Conservation (phyloP, 352 stramenopile genomes). For the Chrysophaeum taylorii region DNA sequence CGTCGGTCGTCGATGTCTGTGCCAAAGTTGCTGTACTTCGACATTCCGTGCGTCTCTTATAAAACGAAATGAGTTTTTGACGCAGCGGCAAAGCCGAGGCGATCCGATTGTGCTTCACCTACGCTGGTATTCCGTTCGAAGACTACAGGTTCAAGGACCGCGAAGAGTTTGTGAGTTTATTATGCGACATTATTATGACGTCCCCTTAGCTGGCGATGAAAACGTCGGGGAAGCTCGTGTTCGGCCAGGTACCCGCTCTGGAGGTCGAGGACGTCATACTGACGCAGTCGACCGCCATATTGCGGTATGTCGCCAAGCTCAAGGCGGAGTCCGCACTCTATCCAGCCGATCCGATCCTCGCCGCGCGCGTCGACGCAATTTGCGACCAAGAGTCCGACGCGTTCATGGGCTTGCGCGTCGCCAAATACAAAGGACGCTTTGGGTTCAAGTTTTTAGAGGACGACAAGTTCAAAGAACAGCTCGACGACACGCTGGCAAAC, state of each 20-base stretch:
- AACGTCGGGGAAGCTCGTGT: neutral
- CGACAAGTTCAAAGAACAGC: neutral
- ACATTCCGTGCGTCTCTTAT: too few species aligned
- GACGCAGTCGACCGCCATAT: neutral
- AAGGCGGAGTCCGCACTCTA: neutral
- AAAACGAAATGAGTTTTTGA: too few species aligned
- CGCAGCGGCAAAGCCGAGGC: neutral
- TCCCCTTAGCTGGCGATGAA: neutral
- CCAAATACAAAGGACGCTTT: constrained; percentile 2
- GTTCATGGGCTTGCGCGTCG: neutral
- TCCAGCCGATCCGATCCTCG: neutral
- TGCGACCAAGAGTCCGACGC: constrained; percentile 6
- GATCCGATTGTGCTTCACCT: neutral
- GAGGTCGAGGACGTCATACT: neutral
- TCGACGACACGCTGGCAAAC: neutral
- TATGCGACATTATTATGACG: too few species aligned
- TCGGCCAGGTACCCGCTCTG: constrained; percentile 2
- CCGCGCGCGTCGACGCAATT: neutral
- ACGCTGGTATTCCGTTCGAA: neutral
- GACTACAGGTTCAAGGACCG: constrained; percentile 3
- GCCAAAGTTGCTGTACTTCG: too few species aligned
- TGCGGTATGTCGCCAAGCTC: constrained; percentile 5
- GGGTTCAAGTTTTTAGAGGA: neutral
- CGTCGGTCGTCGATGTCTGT: too few species aligned
- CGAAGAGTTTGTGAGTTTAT: constrained; percentile 8